Percentiles rank a stretch among this genome's conserved stretches.
Conservation (phyloP, 1,284 basidiomycete genomes). For the Puccinia coronata region DNA sequence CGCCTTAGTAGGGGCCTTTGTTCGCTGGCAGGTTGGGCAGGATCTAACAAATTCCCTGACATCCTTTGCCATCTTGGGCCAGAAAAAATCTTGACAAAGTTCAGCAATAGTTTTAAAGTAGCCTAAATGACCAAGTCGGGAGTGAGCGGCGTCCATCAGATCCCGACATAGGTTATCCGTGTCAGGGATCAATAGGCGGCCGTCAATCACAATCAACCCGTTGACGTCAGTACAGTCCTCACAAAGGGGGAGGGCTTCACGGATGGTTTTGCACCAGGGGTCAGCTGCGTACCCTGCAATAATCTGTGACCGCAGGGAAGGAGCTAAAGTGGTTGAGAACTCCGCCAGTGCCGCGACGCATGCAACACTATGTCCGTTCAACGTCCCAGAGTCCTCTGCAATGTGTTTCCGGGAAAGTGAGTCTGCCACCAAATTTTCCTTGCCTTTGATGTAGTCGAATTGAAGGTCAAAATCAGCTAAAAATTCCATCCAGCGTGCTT, state of each 20-base stretch:
- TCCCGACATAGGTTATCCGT: slow-evolving; percentile 52
- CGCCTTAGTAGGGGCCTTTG: too few relatives aligned
- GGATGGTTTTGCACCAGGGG: too few relatives aligned
- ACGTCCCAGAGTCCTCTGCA: background rate
- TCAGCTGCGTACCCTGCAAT: too few relatives aligned
- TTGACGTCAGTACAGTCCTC: too few relatives aligned
- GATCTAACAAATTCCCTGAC: too few relatives aligned
- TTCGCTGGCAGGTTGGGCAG: too few relatives aligned
- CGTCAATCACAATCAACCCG: slow-evolving; percentile 57
- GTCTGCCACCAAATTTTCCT: slow-evolving; percentile 60
- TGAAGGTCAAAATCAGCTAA: too few relatives aligned
- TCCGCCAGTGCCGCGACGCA: background rate
- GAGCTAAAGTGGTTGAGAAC: background rate
- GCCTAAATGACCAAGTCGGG: slow-evolving; percentile 60
- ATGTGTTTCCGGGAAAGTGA: slow-evolving; percentile 56
- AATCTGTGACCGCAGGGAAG: background rate
- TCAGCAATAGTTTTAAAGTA: slow-evolving; percentile 59
- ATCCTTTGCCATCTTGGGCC: slow-evolving; percentile 59
- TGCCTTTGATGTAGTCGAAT: slow-evolving; percentile 59
- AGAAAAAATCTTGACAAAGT: slow-evolving; percentile 59
- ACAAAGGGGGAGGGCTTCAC: background rate
- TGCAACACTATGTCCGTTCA: background rate
- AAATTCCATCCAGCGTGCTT: slow-evolving; percentile 60
- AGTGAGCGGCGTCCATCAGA: slow-evolving; percentile 56
- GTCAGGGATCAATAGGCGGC: slow-evolving; percentile 58